Evolutionary conservation across 2,329 filamentous ascomycete species (phyloP), one percentile per base, ranked within the genome.

Genomic region (Ophiostoma triangulosporum): DNA sequence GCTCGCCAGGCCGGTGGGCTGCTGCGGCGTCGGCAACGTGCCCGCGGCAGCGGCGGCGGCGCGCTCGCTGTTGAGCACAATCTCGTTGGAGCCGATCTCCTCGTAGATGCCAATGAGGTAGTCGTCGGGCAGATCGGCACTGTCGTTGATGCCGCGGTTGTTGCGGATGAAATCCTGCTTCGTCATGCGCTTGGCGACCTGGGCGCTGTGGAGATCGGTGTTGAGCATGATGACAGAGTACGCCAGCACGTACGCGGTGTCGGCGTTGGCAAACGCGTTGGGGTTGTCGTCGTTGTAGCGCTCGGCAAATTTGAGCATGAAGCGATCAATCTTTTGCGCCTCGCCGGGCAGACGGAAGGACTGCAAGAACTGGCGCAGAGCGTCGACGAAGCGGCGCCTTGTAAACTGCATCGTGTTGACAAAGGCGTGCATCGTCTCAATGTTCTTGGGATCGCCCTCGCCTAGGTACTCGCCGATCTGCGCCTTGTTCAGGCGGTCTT

Each of bases 131-230:
- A 98, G 71, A 70, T 97, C 88, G 29, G 88, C 86, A 60, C 87
- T 91, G 69, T 98, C 93, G 68, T 98, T 97, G 73, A 98, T 98
- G 55, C 93, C 93, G 27, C 93, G 77, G 67, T 98, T 98, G 70
- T 98, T 98, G 73, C 95, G 96, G 73, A 98, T 95, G 64, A 98
- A 98, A 60, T 98, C 94, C 58, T 95, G 86, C 59, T 89, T 89
- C 26, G 84, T 94, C 93, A 98, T 98, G 52, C 89, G 83, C 60
- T 79, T 81, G 1, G 73, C 75, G 62, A 98, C 78, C 66, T 96
- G 95, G 59, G 73, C 76, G 66, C 91, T 97, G 70, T 98, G 93
- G 61, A 91, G 79, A 72, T 98, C 93, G 1, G 90, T 95, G 66
- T 98, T 98, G 51, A 98, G 73, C 78, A 98, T 75, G 62, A 98